Conservation (phyloP, 441 rosid species). For the Arabidopsis hybrid region DNA sequence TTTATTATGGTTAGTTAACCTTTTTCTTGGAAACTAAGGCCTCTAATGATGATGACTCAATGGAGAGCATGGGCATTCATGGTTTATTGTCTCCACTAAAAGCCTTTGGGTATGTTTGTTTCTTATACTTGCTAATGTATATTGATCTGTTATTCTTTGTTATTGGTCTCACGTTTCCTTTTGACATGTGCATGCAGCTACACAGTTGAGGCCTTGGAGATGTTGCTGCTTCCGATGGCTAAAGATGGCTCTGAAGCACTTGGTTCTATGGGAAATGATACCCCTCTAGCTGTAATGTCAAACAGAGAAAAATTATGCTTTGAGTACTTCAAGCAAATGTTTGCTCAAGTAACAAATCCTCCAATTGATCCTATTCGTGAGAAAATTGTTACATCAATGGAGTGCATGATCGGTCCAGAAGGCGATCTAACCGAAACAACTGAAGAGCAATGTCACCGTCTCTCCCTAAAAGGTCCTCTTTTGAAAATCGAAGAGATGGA, state of each 20-base stretch:
- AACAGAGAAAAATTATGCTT: slow-evolving; percentile 85
- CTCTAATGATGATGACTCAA: slow-evolving; percentile 74
- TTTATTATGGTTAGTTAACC: slow-evolving; percentile 25
- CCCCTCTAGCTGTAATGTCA: slow-evolving; percentile 99
- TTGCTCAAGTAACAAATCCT: slow-evolving; percentile 99
- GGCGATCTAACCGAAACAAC: slow-evolving; percentile 99
- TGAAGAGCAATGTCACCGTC: slow-evolving; percentile 98
- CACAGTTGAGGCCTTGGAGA: slow-evolving; percentile 97
- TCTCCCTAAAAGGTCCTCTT: slow-evolving; percentile 92
- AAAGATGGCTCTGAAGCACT: slow-evolving; percentile 98
- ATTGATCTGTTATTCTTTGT: slow-evolving; percentile 27
- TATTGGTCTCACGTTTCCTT: slow-evolving; percentile 28
- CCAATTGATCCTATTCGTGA: slow-evolving; percentile 99
- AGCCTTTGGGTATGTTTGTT: slow-evolving; percentile 89
- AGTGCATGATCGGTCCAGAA: slow-evolving; percentile 99
- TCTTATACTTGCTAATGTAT: background rate
- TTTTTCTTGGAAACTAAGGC: slow-evolving; percentile 56
- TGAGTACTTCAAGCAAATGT: slow-evolving; percentile 99
- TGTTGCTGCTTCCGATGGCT: slow-evolving; percentile 99
- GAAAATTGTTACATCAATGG: slow-evolving; percentile 99
- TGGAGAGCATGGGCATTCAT: slow-evolving; percentile 94
- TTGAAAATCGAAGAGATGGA: slow-evolving; percentile 90
- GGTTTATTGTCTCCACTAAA: slow-evolving; percentile 94
- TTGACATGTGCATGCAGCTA: slow-evolving; percentile 64
- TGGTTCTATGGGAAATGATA: slow-evolving; percentile 99